Evolutionary conservation across 352 stramenopile genomes (phyloP), one percentile per base, ranked within the genome.

Genomic region (Phytophthora cajani): DNA sequence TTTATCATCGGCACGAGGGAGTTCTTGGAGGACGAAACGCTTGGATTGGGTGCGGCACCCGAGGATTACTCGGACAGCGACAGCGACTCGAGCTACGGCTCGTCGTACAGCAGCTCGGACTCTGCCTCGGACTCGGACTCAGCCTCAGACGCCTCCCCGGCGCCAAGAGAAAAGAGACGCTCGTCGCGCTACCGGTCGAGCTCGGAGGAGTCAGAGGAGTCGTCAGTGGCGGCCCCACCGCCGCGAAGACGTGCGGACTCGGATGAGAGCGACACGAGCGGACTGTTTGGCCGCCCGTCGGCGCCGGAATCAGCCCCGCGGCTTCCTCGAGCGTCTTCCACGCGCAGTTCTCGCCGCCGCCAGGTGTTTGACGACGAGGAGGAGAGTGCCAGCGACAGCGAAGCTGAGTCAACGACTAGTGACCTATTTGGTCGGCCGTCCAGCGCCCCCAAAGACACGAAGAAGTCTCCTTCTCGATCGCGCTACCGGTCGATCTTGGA

Each of bases 1-100:
- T 95, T 94, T 67, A 93, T 96, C 63, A 96, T 96, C 66, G 89
- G 89, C 5, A 96, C 88, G 21, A 78, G 81, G 30, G 89, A 95
- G 72, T 96, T 95, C 64, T 68, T 95, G 1, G 89, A 95, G 50
- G 88, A 95, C 58, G 88, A 95, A 67, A 93, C 87, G 58, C 80
- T 95, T 14, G 89, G 89, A 9, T 62, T 96, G 12, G 88, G 89
- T 11, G 88, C 86, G 0, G 84, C 87, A 0, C 88, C 88, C 0
- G 88, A 92, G 23, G 77, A 88, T 12, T 74, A 81, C 30, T 74
- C 58, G 1, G 73, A 80, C n/a, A 81, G 72, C 21, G 83, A 87
- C 12, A 89, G 85, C 38, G 82, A 89, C 19, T 90, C 80, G 38
- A 82, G 85, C 56, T 82, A 86, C 51, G 79, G 58, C 1, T 91